These are phyloP conservation scores for Exophiala phaeomuriformis DNA, from an alignment of 2,329 filamentous ascomycete species.

Conservation along the genomic window DNA sequence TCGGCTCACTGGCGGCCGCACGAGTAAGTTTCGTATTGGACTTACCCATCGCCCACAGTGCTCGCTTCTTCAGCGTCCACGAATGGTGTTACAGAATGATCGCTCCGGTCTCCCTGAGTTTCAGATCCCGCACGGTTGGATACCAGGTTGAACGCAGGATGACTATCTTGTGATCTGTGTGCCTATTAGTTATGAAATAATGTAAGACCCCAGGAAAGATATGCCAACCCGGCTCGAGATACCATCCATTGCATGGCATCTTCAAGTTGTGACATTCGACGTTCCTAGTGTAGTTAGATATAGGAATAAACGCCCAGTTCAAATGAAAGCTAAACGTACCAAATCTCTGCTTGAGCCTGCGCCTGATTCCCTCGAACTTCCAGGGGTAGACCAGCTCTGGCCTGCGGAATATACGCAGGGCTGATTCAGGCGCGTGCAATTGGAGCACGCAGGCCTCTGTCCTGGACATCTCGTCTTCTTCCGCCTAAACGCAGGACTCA, in stretches of 20 bases:
- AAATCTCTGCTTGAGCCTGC: not conserved
- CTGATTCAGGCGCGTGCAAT: constrained; percentile 23
- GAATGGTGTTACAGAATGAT: too few relatives aligned
- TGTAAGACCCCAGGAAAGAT: not conserved
- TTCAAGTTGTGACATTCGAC: constrained; percentile 5
- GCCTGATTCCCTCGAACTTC: not conserved
- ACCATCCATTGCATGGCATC: constrained; percentile 1
- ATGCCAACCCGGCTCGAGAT: not conserved
- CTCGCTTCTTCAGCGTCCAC: too few relatives aligned
- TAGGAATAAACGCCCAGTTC: too few relatives aligned
- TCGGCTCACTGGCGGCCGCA: too few relatives aligned
- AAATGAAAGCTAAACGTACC: not conserved
- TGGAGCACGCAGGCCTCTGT: constrained; percentile 25
- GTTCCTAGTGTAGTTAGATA: not conserved
- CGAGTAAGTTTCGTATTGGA: not conserved
- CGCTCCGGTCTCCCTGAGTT: not conserved
- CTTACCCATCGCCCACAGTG: not conserved
- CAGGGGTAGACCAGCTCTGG: not conserved
- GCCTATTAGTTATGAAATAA: not conserved
- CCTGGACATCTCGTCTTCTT: constrained; percentile 27
- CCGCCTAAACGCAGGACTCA: constrained; percentile 9
- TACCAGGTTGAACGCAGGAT: not conserved
- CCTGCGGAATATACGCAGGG: constrained; percentile 16
- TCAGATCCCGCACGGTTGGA: not conserved
- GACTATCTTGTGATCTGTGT: not conserved